A percentile compares a stretch with the other conserved stretches of the same genome.
Conservation (phyloP, 2,329 filamentous ascomycete species). For the Penicillium palitans region DNA sequence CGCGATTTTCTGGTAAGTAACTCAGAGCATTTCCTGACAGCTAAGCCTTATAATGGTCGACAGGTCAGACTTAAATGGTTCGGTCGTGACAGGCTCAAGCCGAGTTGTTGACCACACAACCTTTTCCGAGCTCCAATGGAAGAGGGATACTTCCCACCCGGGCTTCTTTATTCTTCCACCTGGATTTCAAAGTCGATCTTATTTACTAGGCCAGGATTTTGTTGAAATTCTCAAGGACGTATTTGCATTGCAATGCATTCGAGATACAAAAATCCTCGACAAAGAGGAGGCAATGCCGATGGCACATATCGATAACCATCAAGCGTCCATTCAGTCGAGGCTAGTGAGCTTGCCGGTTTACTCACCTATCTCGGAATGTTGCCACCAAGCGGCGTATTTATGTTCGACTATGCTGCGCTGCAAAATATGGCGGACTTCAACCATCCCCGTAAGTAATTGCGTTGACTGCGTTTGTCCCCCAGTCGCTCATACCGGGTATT, state of each 20-base stretch:
- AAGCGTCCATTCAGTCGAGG: slow-evolving; percentile 1
- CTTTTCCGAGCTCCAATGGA: not conserved
- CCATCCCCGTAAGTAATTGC: not conserved
- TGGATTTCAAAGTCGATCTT: not conserved
- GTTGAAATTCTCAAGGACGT: not conserved
- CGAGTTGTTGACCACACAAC: not conserved
- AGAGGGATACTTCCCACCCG: not conserved
- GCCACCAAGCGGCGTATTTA: not conserved
- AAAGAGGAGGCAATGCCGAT: not conserved
- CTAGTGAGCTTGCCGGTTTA: not conserved
- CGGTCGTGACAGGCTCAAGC: not conserved
- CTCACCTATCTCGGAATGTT: not conserved
- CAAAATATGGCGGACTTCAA: not conserved
- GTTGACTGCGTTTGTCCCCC: no score
- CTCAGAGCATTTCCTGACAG: no score
- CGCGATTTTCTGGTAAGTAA: not conserved
- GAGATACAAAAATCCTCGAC: not conserved
- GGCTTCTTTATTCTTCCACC: not conserved
- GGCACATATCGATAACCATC: not conserved
- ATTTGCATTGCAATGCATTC: not conserved
- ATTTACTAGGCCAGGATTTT: not conserved
- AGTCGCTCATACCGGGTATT: not conserved
- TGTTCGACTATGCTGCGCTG: not conserved
- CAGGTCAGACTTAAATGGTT: not conserved
- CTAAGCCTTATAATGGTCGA: not conserved